phyloP scores from a whole-genome alignment of 1,284 basidiomycete species.

The Irpex lacteus region DNA sequence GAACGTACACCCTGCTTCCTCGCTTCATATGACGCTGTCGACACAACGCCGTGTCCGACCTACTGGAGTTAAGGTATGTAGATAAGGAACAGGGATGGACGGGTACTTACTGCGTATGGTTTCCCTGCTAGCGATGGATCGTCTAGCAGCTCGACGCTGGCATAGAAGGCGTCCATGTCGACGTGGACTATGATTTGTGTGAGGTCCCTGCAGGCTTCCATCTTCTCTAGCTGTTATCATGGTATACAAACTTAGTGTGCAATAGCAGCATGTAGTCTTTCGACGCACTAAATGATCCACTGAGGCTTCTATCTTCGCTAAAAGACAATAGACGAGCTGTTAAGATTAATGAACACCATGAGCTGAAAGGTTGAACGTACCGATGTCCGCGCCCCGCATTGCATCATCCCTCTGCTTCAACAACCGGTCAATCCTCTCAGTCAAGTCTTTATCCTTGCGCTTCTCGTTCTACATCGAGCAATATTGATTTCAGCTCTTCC shows the following conservation, averaged over 20 bases:
- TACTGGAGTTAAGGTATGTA: slow-evolving; percentile 22
- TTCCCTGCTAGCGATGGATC: slow-evolving; percentile 81
- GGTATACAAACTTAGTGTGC: too few species aligned
- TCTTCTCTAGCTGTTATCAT: slow-evolving; percentile 57
- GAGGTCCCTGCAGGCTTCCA: slow-evolving; percentile 80
- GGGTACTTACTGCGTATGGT: slow-evolving; percentile 74
- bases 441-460: slow-evolving; percentile 78
- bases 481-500: slow-evolving; percentile 1
- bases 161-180: slow-evolving; percentile 82
- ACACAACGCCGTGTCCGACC: slow-evolving; percentile 78
- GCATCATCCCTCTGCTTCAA: slow-evolving; percentile 64
- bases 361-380: slow-evolving; percentile 37
- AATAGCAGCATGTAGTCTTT: too few species aligned
- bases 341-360: neutral
- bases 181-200: slow-evolving; percentile 84
- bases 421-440: slow-evolving; percentile 65
- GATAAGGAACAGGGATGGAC: neutral
- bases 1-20: slow-evolving; percentile 86
- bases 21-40: slow-evolving; percentile 90
- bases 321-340: neutral
- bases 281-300: slow-evolving; percentile 38
- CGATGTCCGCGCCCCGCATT: slow-evolving; percentile 52
- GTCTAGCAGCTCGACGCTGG: slow-evolving; percentile 76
- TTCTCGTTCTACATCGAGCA: slow-evolving; percentile 69
- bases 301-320: slow-evolving; percentile 50